Base-by-base conservation (phyloP, 306 rosid species). In the Prunus armeniaca region DNA sequence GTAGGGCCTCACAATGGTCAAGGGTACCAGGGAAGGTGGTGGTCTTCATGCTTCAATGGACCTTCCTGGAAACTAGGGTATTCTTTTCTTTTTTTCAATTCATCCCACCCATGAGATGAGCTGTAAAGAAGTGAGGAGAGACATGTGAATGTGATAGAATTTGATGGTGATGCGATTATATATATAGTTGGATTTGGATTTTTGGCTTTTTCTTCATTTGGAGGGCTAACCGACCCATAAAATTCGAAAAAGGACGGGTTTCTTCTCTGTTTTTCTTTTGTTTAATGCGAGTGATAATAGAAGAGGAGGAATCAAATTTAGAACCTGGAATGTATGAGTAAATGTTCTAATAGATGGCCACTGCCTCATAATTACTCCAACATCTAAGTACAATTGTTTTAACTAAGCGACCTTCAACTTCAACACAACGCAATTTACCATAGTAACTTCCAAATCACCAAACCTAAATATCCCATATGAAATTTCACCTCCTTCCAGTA, bases 121-220 rank as follows among this genome's bases (percentile, higher is more conserved):
- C 69, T 73, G 77, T 47, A 46, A 73, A 58, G 69, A 62, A 61
- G 46, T 9, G 46, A 24, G 77, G 77, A 58, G 28, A 19, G 9
- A 17, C 69, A 60, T 27, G 77, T 61, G 77, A 61, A 60, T 13
- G 20, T n/a, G 76, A 3, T 20, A 38, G 62, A 56, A 20, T 56
- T 27, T 12, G 45, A 34, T 43, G 76, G 18, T 58, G 52, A 15
- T 2, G 19, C 3, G 20, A 62, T 24, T 61, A 14, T 38, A 38
- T 38, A 38, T 1, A 38, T 24, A 25, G 67, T 43, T 43, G 67
- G 67, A 8, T 38, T 6, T 7, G 9, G 43, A 38, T 38, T 38
- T 38, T 38, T 38, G 43, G 9, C 43, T 1, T 38, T 38, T 38
- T 7, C 43, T 7, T 38, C 43, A 38, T 38, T 38, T 38, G 43